Base-by-base conservation (phyloP, 2,329 filamentous ascomycete species). In the Penicillium sp. region DNA sequence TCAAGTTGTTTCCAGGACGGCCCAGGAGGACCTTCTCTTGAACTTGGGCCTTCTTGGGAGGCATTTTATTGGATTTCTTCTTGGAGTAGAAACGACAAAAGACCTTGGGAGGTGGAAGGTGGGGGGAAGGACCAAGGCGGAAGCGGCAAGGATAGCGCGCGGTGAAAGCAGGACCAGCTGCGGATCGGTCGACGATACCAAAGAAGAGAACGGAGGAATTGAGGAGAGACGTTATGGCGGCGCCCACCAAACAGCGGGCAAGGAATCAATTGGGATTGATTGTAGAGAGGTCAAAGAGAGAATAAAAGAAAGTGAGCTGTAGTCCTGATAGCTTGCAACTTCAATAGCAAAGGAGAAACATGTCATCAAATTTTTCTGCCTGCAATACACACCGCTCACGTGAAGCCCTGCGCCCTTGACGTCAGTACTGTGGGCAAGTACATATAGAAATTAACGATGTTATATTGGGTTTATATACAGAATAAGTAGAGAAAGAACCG, bases 21-120 rank as follows among this genome's bases (percentile, higher is more conserved):
- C 95, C 95, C 79, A 99, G 85, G 69, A 95, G 88, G 78, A 98
- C 85, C 88, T 98, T 98, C 85, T 98, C 90, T 84, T 97, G 90
- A 71, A 91, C 87, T 70, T 87, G 88, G 53, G 80, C 82, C 82
- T 98, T 98, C 86, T 99, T 99, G 77, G 95, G 95, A 80, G 91
- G 84, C 95, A 99, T 99, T 76, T 86, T 92, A 76, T 77, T 82
- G 76, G 78, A 82, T 76, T 84, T 87, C 72, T 83, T 80, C 67
- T 79, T 82, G 58, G 84, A 82, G 80, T 84, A 86, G 62, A 75
- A 74, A 68, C 82, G 81, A 67, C 61, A 67, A 63, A 62, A 66
- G 52, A 65, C 50, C 42, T 35, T 26, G 50, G 50, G 56, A 68
- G 53, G 60, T 67, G 59, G 57, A 60, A 69, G 63, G 63, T 62